Evolutionary conservation across 441 rosid genomes (phyloP).

Genomic region (Omphalea diandra): DNA sequence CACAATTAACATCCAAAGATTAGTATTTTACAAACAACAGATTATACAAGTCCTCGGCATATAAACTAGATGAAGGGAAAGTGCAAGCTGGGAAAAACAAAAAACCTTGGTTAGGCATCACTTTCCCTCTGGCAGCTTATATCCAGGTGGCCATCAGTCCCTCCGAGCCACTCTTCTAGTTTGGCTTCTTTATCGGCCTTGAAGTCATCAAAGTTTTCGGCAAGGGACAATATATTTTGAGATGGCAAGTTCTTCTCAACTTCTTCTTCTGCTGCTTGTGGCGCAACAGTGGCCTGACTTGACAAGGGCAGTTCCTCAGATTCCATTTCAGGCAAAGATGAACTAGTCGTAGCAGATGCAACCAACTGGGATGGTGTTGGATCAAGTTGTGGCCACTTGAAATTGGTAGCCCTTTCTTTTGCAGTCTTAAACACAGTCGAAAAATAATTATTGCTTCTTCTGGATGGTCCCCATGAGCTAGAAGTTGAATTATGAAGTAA

Average conservation of each 20-base stretch:
- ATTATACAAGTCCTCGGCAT: slow-evolving; percentile 22
- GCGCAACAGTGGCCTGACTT: slow-evolving; percentile 40
- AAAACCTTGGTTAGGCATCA: slow-evolving; percentile 2
- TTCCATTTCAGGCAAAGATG: slow-evolving; percentile 42
- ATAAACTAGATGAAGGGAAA: background rate
- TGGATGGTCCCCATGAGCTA: slow-evolving; percentile 48
- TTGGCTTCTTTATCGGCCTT: slow-evolving; percentile 81
- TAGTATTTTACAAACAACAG: slow-evolving; percentile 22
- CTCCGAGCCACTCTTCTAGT: slow-evolving; percentile 84
- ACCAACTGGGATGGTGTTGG: slow-evolving; percentile 36
- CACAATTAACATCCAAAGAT: background rate
- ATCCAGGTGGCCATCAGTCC: slow-evolving; percentile 34
- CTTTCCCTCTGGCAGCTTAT: slow-evolving; percentile 25
- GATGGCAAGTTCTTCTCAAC: slow-evolving; percentile 19
- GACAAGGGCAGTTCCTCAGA: slow-evolving; percentile 57
- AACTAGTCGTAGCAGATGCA: slow-evolving; percentile 44
- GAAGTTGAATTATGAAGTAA: slow-evolving; percentile 37
- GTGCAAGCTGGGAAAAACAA: too few relatives aligned
- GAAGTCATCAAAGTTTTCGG: slow-evolving; percentile 56
- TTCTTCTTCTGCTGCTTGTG: slow-evolving; percentile 25
- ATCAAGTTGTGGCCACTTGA: slow-evolving; percentile 74
- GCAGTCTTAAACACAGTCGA: slow-evolving; percentile 70
- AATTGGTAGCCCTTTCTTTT: slow-evolving; percentile 65
- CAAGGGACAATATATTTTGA: slow-evolving; percentile 18
- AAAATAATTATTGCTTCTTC: slow-evolving; percentile 41